A percentile compares a stretch with the other conserved stretches of the same genome.
Evolutionary conservation across 805 yeast genomes (phyloP).

Genomic region (Cyberlindnera samutprakarnensis): DNA sequence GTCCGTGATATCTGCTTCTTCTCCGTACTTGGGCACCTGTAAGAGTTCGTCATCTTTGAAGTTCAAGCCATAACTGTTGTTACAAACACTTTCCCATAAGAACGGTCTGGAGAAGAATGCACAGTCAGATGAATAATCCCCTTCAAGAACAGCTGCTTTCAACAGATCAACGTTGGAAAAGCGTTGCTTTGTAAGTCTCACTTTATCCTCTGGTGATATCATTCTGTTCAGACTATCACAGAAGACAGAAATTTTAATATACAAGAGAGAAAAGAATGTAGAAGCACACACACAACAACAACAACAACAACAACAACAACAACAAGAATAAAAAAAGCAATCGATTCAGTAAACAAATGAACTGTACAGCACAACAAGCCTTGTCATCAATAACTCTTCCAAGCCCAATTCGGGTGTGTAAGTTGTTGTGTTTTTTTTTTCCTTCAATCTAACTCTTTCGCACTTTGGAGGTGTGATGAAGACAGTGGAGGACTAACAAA

Average conservation of each 20-base stretch:
- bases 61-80: slow-evolving; percentile 15
- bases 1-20: background rate
- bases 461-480: no score
- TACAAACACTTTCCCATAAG: slow-evolving; percentile 18
- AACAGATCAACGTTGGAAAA: slow-evolving; percentile 15
- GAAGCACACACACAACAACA: background rate
- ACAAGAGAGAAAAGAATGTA: no score
- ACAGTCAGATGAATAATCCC: slow-evolving; percentile 13
- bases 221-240: no score
- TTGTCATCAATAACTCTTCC: no score
- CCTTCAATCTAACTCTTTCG: no score
- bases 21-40: slow-evolving; percentile 5
- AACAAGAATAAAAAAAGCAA: background rate
- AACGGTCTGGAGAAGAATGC: slow-evolving; percentile 16
- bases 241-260: no score
- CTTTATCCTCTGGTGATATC: slow-evolving; percentile 7
- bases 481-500: no score
- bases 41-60: slow-evolving; percentile 14
- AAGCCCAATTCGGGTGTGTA: no score
- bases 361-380: no score
- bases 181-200: slow-evolving; percentile 11
- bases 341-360: no score
- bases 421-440: no score
- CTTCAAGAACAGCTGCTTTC: slow-evolving; percentile 16
- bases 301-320: background rate